Conservation (phyloP, 257 asterid genomes). For the Salvia miltiorrhiza region DNA sequence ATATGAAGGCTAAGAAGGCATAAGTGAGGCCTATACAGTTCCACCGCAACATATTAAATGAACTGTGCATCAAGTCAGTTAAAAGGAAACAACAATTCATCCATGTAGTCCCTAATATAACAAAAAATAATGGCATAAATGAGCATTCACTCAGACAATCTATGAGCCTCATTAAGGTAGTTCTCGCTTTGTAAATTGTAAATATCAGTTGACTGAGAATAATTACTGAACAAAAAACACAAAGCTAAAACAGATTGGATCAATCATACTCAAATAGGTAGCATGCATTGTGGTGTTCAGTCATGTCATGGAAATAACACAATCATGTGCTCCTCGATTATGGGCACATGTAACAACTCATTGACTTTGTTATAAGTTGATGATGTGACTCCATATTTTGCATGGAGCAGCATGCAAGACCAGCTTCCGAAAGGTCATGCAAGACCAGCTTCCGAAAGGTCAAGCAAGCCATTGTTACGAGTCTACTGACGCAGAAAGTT, state of each 20-base stretch:
- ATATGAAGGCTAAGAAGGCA: conserved; percentile 25
- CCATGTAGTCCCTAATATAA: too few relatives aligned
- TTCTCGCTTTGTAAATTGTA: too few relatives aligned
- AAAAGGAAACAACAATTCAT: too few relatives aligned
- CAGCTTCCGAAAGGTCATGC: not conserved
- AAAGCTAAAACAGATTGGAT: not conserved
- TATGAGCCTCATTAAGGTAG: too few relatives aligned
- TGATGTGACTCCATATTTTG: not conserved
- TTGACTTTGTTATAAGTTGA: not conserved
- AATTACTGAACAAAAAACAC: not conserved
- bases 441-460: not conserved
- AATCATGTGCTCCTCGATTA: not conserved
- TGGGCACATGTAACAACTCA: not conserved
- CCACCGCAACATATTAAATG: conserved; percentile 14
- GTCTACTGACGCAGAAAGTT: not conserved
- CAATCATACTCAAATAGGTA: conserved; percentile 11
- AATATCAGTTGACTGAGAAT: too few relatives aligned
- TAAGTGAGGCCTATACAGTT: conserved; percentile 3
- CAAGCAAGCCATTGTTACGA: too few relatives aligned
- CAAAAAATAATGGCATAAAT: too few relatives aligned
- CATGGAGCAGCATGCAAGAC: not conserved
- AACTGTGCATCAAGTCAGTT: not conserved
- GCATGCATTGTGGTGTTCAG: not conserved
- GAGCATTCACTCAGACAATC: too few relatives aligned
- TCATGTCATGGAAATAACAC: conserved; percentile 9